These are phyloP conservation scores for Bruguiera hainesii DNA, from an alignment of 441 rosid genomes.

Conservation along the genomic window DNA sequence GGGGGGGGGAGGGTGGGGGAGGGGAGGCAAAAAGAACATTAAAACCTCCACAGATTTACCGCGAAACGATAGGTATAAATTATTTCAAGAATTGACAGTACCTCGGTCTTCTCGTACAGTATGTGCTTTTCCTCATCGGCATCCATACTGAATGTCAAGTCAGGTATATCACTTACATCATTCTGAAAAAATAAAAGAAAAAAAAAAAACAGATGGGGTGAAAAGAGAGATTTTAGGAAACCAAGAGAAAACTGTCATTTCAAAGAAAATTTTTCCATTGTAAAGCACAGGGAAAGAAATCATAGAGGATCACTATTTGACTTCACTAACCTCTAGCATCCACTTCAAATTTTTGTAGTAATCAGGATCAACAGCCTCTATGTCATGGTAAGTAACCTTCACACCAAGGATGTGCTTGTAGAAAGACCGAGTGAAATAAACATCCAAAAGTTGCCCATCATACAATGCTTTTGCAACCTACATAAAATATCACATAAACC, in stretches of 20 bases:
- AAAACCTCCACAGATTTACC: background rate
- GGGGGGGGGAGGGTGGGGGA: background rate
- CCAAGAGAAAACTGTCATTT: background rate
- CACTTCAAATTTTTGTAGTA: slow-evolving; percentile 97
- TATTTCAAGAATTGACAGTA: slow-evolving; percentile 12
- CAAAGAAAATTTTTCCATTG: background rate
- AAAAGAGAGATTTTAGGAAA: background rate
- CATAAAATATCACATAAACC: slow-evolving; percentile 24
- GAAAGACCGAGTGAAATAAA: slow-evolving; percentile 95
- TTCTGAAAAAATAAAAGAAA: slow-evolving; percentile 47
- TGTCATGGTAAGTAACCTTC: slow-evolving; percentile 98
- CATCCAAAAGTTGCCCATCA: slow-evolving; percentile 99
- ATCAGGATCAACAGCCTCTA: slow-evolving; percentile 99
- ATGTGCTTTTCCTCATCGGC: slow-evolving; percentile 98
- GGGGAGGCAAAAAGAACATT: background rate
- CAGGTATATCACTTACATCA: slow-evolving; percentile 80
- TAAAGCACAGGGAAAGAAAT: slow-evolving; percentile 3
- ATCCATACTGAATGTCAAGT: slow-evolving; percentile 98
- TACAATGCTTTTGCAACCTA: slow-evolving; percentile 96
- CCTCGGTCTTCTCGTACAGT: slow-evolving; percentile 95
- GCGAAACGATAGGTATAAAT: background rate
- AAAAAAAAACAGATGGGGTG: background rate
- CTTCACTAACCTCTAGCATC: slow-evolving; percentile 85
- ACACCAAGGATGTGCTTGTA: slow-evolving; percentile 96
- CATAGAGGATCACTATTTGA: background rate